Conservation (phyloP, 306 rosid species). For the Pachyrhizus erosus region DNA sequence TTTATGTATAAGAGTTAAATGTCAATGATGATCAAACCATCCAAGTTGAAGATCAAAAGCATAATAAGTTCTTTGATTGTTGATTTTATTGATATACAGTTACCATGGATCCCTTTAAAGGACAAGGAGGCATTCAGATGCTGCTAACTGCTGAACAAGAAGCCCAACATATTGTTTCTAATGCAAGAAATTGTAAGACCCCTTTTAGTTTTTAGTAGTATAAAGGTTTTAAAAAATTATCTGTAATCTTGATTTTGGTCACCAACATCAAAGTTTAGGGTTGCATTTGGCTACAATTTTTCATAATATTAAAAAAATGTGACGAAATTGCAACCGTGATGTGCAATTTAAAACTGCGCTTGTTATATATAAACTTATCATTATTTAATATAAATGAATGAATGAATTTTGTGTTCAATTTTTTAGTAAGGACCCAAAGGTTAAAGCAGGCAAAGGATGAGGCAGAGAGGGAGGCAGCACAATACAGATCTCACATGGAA, state of each 20-base stretch:
- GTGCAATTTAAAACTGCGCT: background rate
- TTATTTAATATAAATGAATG: slow-evolving; percentile 4
- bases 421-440: slow-evolving; percentile 63
- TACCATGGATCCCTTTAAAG: slow-evolving; percentile 74
- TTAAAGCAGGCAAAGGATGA: slow-evolving; percentile 82
- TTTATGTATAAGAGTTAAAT: background rate
- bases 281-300: background rate
- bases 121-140: slow-evolving; percentile 94
- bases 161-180: slow-evolving; percentile 74
- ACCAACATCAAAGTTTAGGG: too few relatives aligned
- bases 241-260: background rate
- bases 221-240: background rate
- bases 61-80: background rate
- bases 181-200: slow-evolving; percentile 72
- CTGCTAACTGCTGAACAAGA: slow-evolving; percentile 84
- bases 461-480: slow-evolving; percentile 69
- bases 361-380: background rate
- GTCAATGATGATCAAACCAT: background rate
- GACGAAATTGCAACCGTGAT: background rate
- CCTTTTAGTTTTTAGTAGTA: background rate
- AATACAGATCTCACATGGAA: slow-evolving; percentile 67
- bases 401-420: slow-evolving; percentile 27
- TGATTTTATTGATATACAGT: slow-evolving; percentile 36
- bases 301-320: background rate
- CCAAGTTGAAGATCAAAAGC: background rate